phyloP scores from a whole-genome alignment of 805 yeast genomes.

The Zygotorulaspora danielsina region DNA sequence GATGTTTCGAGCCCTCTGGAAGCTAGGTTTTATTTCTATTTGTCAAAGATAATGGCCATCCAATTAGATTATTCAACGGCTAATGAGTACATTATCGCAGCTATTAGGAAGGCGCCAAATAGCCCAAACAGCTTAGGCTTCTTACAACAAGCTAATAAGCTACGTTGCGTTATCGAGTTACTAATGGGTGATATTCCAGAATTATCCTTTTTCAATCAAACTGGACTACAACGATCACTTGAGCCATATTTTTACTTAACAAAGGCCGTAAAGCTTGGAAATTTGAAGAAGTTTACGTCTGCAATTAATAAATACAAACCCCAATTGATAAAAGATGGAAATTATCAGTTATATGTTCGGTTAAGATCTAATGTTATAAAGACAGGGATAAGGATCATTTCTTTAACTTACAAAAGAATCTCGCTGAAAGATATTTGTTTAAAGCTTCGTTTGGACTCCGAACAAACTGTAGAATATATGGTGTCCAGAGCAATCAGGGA shows the following conservation, averaged over 20 bases:
- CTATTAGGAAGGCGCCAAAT: constrained; percentile 94
- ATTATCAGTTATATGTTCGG: constrained; percentile 78
- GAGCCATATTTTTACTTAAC: constrained; percentile 83
- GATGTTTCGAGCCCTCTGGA: constrained; percentile 81
- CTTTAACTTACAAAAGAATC: constrained; percentile 84
- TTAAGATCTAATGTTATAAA: constrained; percentile 95
- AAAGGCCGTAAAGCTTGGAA: constrained; percentile 89
- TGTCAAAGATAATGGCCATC: constrained; percentile 85
- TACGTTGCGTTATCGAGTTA: constrained; percentile 81
- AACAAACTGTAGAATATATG: constrained; percentile 93
- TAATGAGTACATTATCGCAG: constrained; percentile 85
- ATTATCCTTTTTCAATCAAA: constrained; percentile 69
- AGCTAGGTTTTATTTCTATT: constrained; percentile 86
- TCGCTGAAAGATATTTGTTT: constrained; percentile 91
- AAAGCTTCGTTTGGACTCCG: constrained; percentile 86
- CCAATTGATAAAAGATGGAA: constrained; percentile 67
- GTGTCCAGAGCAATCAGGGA: constrained; percentile 96
- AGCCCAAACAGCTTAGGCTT: constrained; percentile 81
- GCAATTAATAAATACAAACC: constrained; percentile 61
- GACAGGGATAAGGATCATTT: constrained; percentile 92
- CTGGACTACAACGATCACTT: constrained; percentile 53
- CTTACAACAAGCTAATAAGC: constrained; percentile 81
- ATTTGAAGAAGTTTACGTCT: constrained; percentile 71
- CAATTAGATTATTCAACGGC: constrained; percentile 92
- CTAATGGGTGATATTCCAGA: constrained; percentile 97